A percentile compares a stretch with the other conserved stretches of the same genome.
These are phyloP conservation scores for Saposhnikovia divaricata DNA, from an alignment of 129 eudicot genomes.

Conservation along the genomic window DNA sequence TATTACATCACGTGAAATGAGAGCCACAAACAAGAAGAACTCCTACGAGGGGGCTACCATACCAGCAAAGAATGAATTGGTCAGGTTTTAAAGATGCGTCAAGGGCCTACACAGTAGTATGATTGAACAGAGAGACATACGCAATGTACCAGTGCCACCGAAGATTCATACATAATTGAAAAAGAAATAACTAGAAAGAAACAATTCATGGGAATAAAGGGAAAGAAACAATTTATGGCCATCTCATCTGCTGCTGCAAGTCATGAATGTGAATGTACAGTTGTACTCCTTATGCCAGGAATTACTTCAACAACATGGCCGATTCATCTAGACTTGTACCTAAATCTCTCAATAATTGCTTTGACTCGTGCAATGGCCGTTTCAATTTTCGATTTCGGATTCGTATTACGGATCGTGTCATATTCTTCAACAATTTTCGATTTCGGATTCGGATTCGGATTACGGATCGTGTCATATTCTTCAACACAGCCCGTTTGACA, in stretches of 20 bases:
- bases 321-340: neutral
- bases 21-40: neutral
- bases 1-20: neutral
- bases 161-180: neutral
- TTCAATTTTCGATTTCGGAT: neutral
- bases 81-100: neutral
- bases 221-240: neutral
- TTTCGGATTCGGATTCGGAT: neutral
- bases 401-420: neutral
- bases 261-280: constrained; percentile 1
- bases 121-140: neutral
- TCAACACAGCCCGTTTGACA: neutral
- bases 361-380: neutral
- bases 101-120: neutral
- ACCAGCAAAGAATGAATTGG: neutral
- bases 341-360: neutral
- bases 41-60: neutral
- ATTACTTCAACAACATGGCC: neutral
- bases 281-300: neutral
- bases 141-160: neutral
- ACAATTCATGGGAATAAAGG: neutral
- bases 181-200: neutral
- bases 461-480: neutral
- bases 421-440: neutral
- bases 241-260: neutral